These are phyloP conservation scores for Ormosia emarginata DNA, from an alignment of 306 rosid species.

Conservation along the genomic window DNA sequence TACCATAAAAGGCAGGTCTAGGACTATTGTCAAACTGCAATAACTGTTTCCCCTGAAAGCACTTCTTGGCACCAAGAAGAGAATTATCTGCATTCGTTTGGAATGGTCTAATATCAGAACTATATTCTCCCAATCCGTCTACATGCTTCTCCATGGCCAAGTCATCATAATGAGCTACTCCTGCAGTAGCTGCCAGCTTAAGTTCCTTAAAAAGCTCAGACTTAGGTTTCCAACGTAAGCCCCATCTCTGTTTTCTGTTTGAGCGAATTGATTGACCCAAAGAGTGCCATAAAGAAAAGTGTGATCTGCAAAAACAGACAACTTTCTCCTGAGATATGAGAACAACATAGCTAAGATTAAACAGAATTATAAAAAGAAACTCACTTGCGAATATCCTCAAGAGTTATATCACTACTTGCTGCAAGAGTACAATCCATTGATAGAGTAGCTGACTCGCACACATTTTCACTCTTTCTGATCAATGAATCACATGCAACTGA, in stretches of 20 bases:
- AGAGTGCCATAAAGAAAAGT: constrained; percentile 48
- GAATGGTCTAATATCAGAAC: constrained; percentile 27
- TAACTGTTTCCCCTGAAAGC: constrained; percentile 50
- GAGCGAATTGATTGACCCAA: constrained; percentile 46
- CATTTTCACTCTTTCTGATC: constrained; percentile 23
- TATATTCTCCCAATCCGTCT: constrained; percentile 39
- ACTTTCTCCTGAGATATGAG: neutral
- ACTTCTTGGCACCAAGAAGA: constrained; percentile 27
- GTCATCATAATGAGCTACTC: constrained; percentile 39
- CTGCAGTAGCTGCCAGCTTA: constrained; percentile 54
- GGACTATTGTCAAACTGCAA: constrained; percentile 70
- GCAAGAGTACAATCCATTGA: constrained; percentile 54
- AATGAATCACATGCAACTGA: constrained; percentile 11
- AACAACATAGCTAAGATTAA: neutral
- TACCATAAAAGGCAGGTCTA: constrained; percentile 77
- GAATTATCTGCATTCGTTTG: constrained; percentile 25
- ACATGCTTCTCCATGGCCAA: constrained; percentile 38
- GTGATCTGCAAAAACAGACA: constrained; percentile 40
- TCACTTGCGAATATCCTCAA: constrained; percentile 51
- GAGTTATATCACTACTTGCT: constrained; percentile 28
- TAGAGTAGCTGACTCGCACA: constrained; percentile 38
- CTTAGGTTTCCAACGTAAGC: constrained; percentile 59
- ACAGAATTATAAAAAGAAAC: constrained; percentile 10
- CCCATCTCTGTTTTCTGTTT: constrained; percentile 56
- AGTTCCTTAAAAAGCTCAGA: constrained; percentile 52